These are phyloP conservation scores for Houttuynia cordata DNA, from an alignment of 164 flowering plant genomes.

Conservation along the genomic window DNA sequence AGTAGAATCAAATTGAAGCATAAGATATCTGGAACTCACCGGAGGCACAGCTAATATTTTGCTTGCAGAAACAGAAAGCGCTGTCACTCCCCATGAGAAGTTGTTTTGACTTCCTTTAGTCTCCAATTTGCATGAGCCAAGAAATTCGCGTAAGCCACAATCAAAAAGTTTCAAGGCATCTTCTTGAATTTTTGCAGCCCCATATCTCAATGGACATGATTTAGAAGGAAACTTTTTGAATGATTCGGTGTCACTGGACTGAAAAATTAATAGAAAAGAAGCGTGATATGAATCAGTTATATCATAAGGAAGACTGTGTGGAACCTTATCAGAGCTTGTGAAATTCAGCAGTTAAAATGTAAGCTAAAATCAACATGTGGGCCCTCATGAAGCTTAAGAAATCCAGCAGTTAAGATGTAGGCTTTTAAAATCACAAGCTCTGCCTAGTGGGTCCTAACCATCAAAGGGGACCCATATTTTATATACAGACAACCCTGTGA, in stretches of 20 bases:
- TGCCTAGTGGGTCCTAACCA: too few species aligned
- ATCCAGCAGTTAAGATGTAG: too few species aligned
- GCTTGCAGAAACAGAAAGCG: conserved; percentile 79
- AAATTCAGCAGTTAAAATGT: too few species aligned
- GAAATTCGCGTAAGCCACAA: conserved; percentile 67
- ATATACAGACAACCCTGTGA: too few species aligned
- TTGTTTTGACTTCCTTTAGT: conserved; percentile 22
- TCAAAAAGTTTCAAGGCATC: conserved; percentile 73
- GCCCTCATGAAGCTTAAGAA: too few species aligned
- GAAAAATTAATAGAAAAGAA: background rate
- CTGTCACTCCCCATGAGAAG: conserved; percentile 59
- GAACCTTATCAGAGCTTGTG: too few species aligned
- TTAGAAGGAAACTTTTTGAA: conserved; percentile 79
- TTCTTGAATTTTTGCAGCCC: conserved; percentile 69
- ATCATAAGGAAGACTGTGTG: too few species aligned
- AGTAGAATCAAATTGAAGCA: background rate
- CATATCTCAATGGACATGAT: conserved; percentile 86
- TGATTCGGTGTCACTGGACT: conserved; percentile 53
- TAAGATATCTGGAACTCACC: conserved; percentile 33
- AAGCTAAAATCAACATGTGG: too few species aligned
- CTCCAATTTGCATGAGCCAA: conserved; percentile 32
- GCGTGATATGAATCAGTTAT: too few species aligned
- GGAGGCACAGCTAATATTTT: conserved; percentile 60
- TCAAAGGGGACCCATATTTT: too few species aligned
- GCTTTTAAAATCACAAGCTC: too few species aligned